Evolutionary conservation across 805 yeast species (phyloP), one percentile per base, ranked within the genome.

Genomic region (Starmerella floris): DNA sequence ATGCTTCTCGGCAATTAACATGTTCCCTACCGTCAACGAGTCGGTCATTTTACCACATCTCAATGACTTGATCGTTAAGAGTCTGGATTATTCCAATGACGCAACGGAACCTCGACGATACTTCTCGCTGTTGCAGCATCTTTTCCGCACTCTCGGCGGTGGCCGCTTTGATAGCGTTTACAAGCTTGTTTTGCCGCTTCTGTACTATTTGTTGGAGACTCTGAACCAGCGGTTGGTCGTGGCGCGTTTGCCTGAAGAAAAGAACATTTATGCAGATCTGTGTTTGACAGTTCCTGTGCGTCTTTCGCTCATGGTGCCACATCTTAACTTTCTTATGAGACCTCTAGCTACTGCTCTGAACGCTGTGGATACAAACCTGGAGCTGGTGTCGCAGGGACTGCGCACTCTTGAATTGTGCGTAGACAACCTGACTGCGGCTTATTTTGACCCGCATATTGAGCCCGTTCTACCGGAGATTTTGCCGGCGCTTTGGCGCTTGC

Each of bases 261-360:
- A 94, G 41, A 97, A 91, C 57, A 75, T 91, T 3, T 91, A 87
- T 56, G 97, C 91, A 38, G 98, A 91, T 57, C 67, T 91, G 38
- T 91, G 98, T 56, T 68, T 91, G 46, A 87, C 95, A 0, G 96
- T 91, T 5, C 99, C 99, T 0, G 98, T 91, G 1, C 69, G 98
- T 45, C 65, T 91, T 23, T 83, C 95, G 45, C 95, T 88, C 0
- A 66, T 91, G 51, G 96, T 93, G 1, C 97, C 98, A 1, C 94
- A 87, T 56, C 64, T 91, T 52, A 81, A 79, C 52, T 83, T 79
- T 56, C 64, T 91, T 54, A 87, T 94, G 76, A 73, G 83, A 44
- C 98, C 99, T 0, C 67, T 91, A 39, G 96, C 88, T 0, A 74
- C 77, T 50, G 96, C 99, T 0, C 65, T 91, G 48, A 82, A 82